A percentile compares a stretch with the other conserved stretches of the same genome.
Conservation (phyloP, 140 eudicot genomes). For the Senecio squalidus region DNA sequence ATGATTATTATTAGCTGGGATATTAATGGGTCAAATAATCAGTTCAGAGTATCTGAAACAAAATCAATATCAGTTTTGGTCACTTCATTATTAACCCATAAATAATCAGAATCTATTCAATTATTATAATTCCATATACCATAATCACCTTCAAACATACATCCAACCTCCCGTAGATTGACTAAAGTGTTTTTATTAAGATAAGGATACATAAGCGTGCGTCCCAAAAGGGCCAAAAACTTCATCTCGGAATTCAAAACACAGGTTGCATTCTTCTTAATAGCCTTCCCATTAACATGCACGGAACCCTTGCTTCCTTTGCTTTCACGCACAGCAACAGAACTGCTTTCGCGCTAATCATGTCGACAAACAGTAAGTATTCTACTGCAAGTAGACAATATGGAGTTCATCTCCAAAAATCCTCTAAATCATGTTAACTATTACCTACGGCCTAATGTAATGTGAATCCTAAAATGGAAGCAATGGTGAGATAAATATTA, state of each 20-base stretch:
- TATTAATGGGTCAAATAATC: too few species aligned
- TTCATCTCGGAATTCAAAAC: constrained; percentile 72
- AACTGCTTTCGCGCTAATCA: constrained; percentile 62
- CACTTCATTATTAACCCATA: too few species aligned
- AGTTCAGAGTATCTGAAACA: too few species aligned
- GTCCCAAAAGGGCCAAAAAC: constrained; percentile 55
- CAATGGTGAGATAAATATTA: constrained; percentile 7
- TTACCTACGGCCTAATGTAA: constrained; percentile 5
- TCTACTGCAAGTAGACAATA: constrained; percentile 41
- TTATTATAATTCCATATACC: not conserved
- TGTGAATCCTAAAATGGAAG: constrained; percentile 12
- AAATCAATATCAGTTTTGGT: too few species aligned
- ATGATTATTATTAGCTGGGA: too few species aligned
- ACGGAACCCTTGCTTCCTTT: constrained; percentile 74
- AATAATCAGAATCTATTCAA: too few species aligned
- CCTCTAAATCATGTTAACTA: constrained; percentile 6
- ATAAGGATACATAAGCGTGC: constrained; percentile 90
- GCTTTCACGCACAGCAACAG: constrained; percentile 71
- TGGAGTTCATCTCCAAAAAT: constrained; percentile 41
- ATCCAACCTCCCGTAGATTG: not conserved
- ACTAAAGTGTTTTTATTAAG: not conserved
- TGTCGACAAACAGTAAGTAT: constrained; percentile 46
- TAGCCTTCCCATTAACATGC: constrained; percentile 59
- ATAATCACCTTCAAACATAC: not conserved
- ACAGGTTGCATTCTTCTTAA: constrained; percentile 43